Evolutionary conservation across 2,329 filamentous ascomycete genomes (phyloP).

Genomic region (Aspergillus puulaauensis): DNA sequence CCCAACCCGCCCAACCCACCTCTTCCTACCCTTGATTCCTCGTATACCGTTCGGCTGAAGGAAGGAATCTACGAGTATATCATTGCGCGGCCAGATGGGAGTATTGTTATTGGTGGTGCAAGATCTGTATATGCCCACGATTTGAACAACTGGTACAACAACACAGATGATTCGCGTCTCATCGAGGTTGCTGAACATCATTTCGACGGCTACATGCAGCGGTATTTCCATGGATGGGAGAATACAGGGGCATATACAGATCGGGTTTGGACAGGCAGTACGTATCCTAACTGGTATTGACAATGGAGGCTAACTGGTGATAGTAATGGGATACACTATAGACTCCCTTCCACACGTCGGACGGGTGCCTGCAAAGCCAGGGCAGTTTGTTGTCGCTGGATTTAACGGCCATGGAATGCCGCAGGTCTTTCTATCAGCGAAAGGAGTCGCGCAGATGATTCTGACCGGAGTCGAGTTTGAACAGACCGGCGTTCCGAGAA

Average conservation of each 20-base stretch:
- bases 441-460: conserved; percentile 6
- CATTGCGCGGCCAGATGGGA: conserved; percentile 55
- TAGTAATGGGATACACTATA: conserved; percentile 53
- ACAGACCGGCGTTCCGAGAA: background rate
- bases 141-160: conserved; percentile 44
- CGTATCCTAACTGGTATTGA: conserved; percentile 1
- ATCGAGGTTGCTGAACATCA: conserved; percentile 45
- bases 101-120: conserved; percentile 63
- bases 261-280: conserved; percentile 35
- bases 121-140: conserved; percentile 41
- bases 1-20: conserved; percentile 32
- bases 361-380: conserved; percentile 40
- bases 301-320: background rate
- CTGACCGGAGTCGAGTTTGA: background rate
- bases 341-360: conserved; percentile 57
- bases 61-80: conserved; percentile 62
- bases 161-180: conserved; percentile 49
- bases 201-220: conserved; percentile 38
- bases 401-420: conserved; percentile 71
- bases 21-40: conserved; percentile 23
- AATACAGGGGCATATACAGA: conserved; percentile 29
- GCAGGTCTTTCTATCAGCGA: conserved; percentile 2
- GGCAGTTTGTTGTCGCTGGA: conserved; percentile 59
- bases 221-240: conserved; percentile 36
- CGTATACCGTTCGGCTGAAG: conserved; percentile 57